These are phyloP conservation scores for Chaetomidium leptoderma DNA, from an alignment of 495 filamentous ascomycete species.

Conservation along the genomic window DNA sequence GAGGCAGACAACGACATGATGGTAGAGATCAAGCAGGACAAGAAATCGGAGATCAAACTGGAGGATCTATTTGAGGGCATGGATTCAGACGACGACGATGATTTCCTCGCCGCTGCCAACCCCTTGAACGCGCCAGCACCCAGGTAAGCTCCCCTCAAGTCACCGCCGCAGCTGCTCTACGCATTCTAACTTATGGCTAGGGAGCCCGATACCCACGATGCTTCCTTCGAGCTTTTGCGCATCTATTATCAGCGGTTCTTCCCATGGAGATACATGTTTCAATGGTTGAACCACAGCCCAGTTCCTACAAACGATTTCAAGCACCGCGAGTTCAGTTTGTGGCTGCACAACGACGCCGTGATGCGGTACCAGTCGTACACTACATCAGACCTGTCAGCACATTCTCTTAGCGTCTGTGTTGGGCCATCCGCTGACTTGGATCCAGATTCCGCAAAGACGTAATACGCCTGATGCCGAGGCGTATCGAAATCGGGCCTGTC, in stretches of 20 bases:
- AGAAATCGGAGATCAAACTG: constrained; percentile 56
- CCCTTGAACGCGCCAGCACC: constrained; percentile 24
- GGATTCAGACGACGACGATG: constrained; percentile 74
- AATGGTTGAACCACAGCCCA: constrained; percentile 95
- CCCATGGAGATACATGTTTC: constrained; percentile 90
- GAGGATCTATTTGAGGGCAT: constrained; percentile 78
- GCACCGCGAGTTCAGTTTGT: constrained; percentile 93
- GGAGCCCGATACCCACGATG: constrained; percentile 32
- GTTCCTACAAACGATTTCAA: constrained; percentile 80
- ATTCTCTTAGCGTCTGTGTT: not conserved
- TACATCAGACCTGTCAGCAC: constrained; percentile 72
- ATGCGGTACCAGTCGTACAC: constrained; percentile 88
- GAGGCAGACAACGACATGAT: constrained; percentile 4
- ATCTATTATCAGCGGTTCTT: constrained; percentile 95
- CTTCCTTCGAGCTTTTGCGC: constrained; percentile 78
- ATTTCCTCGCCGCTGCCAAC: constrained; percentile 57
- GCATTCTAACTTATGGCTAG: constrained; percentile 22
- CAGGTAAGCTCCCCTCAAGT: constrained; percentile 21
- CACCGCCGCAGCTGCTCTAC: too few relatives aligned
- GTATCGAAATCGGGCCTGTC: constrained; percentile 96
- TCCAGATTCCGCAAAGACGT: constrained; percentile 84
- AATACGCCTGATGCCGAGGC: constrained; percentile 75
- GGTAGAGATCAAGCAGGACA: constrained; percentile 22
- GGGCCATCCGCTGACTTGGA: not conserved
- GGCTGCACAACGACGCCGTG: constrained; percentile 82